Evolutionary conservation across 78 protist genomes (phyloP).

Genomic region (Dictyostelium firmibasis): DNA sequence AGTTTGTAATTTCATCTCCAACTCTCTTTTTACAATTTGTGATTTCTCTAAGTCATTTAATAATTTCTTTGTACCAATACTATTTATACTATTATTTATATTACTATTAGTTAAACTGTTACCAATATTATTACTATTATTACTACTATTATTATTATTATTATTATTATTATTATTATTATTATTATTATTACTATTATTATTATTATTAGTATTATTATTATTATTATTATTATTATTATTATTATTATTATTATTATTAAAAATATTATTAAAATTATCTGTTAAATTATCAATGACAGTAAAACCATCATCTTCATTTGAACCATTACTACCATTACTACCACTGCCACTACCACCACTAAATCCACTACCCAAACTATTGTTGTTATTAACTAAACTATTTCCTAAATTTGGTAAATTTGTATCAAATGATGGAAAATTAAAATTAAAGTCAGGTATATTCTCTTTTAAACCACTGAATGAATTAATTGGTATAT

Average conservation of each 20-base stretch:
- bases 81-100: background rate
- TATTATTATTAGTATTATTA: background rate
- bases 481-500: slow-evolving; percentile 24
- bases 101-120: background rate
- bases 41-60: background rate
- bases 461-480: slow-evolving; percentile 21
- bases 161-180: no score
- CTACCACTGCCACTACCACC: background rate
- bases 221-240: background rate
- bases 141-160: no score
- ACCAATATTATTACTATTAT: background rate
- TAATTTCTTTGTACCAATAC: background rate
- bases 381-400: background rate
- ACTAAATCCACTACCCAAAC: background rate
- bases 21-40: background rate
- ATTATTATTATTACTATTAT: background rate
- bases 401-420: background rate
- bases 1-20: slow-evolving; percentile 41
- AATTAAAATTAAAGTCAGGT: slow-evolving; percentile 8
- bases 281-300: slow-evolving; percentile 39
- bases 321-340: background rate
- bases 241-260: background rate
- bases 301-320: slow-evolving; percentile 58
- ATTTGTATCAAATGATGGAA: slow-evolving; percentile 36
- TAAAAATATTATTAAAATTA: background rate